Percentiles rank a stretch among this genome's conserved stretches.
These are phyloP conservation scores for Debaryomyces udenii DNA, from an alignment of 1,139 yeast species.

Conservation along the genomic window DNA sequence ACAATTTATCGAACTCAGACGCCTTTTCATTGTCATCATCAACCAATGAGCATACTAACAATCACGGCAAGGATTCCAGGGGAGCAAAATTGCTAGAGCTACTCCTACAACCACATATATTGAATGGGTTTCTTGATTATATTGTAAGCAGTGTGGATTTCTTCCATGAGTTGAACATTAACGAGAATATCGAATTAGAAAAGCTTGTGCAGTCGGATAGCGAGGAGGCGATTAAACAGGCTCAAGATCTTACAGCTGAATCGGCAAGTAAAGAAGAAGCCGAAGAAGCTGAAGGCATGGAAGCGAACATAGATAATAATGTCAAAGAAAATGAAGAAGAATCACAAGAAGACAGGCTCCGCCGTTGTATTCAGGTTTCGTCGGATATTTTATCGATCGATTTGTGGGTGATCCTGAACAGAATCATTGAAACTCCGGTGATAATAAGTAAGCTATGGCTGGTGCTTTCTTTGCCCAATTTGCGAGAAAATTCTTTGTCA, in stretches of 20 bases:
- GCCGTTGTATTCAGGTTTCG: constrained; percentile 45
- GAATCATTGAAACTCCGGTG: constrained; percentile 48
- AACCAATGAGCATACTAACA: constrained; percentile 20
- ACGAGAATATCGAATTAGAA: constrained; percentile 27
- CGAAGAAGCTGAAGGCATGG: constrained; percentile 16
- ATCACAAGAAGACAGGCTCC: constrained; percentile 37
- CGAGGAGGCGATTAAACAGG: constrained; percentile 6
- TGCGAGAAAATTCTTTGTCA: constrained; percentile 43
- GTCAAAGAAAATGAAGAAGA: constrained; percentile 27
- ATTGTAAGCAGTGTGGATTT: constrained; percentile 42
- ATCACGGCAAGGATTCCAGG: constrained; percentile 37
- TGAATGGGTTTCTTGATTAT: constrained; percentile 44
- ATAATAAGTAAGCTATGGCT: constrained; percentile 49
- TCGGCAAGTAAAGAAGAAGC: constrained; percentile 18
- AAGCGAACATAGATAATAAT: constrained; percentile 3
- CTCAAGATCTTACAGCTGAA: constrained; percentile 4
- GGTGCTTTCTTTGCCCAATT: constrained; percentile 39
- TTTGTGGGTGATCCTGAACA: constrained; percentile 48
- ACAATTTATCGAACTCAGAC: constrained; percentile 23
- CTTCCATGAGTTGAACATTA: constrained; percentile 32
- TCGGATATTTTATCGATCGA: constrained; percentile 48
- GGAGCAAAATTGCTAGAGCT: constrained; percentile 47
- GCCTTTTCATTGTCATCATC: constrained; percentile 44
- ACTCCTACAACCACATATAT: constrained; percentile 48
- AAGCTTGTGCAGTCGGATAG: constrained; percentile 14